Conservation (phyloP, 768 basidiomycete species). For the Russula olivacea region DNA sequence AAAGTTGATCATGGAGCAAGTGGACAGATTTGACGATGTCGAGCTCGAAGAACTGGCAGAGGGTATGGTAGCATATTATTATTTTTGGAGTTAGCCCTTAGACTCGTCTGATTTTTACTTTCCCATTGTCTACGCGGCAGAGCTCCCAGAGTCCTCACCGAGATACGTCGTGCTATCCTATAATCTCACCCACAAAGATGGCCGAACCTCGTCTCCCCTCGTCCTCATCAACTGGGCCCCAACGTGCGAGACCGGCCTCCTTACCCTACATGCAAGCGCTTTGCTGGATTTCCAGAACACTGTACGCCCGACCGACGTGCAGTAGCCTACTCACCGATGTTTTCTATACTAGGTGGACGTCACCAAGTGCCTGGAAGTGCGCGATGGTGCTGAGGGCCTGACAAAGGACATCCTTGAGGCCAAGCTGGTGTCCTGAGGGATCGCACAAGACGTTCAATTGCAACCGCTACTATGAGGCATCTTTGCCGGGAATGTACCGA, state of each 20-base stretch:
- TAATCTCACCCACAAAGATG: conserved; percentile 73
- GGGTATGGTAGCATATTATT: conserved; percentile 42
- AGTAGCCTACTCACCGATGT: background rate
- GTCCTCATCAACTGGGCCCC: conserved; percentile 89
- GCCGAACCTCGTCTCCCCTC: conserved; percentile 78
- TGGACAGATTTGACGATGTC: conserved; percentile 71
- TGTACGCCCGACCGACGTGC: conserved; percentile 34
- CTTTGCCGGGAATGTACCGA: background rate
- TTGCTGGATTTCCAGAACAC: conserved; percentile 72
- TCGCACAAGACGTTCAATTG: background rate
- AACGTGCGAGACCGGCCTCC: conserved; percentile 65
- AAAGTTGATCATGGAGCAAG: conserved; percentile 75
- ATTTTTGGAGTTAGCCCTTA: no score
- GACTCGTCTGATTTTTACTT: conserved; percentile 4
- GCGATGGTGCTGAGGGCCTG: conserved; percentile 76
- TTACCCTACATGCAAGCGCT: conserved; percentile 77
- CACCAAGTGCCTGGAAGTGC: conserved; percentile 72
- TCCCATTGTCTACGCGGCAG: conserved; percentile 35
- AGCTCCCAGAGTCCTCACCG: conserved; percentile 82
- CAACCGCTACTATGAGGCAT: background rate
- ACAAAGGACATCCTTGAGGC: conserved; percentile 68
- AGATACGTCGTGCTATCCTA: conserved; percentile 83
- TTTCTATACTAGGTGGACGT: conserved; percentile 55
- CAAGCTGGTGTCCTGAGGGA: conserved; percentile 39
- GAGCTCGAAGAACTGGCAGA: conserved; percentile 82